Evolutionary conservation across 2,329 filamentous ascomycete species (phyloP).

Genomic region (Nigrograna mackinnonii): DNA sequence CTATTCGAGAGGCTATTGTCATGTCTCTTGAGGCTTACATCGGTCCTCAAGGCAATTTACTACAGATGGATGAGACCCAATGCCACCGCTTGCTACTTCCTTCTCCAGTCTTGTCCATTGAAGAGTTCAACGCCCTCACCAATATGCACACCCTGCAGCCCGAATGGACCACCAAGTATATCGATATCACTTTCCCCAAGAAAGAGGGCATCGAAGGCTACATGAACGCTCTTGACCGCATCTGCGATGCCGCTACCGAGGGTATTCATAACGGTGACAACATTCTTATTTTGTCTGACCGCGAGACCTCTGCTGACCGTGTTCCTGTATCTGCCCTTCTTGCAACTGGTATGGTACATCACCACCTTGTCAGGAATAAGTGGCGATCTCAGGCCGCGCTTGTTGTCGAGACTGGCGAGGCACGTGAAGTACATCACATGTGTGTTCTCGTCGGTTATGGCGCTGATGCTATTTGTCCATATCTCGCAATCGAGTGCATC

Average conservation of each 20-base stretch:
- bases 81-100: slow-evolving; percentile 84
- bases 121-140: slow-evolving; percentile 86
- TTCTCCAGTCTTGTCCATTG: slow-evolving; percentile 85
- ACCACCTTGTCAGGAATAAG: slow-evolving; percentile 93
- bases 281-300: slow-evolving; percentile 87
- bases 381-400: slow-evolving; percentile 89
- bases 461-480: slow-evolving; percentile 91
- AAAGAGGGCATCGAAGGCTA: slow-evolving; percentile 81
- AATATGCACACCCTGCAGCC: slow-evolving; percentile 74
- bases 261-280: slow-evolving; percentile 83
- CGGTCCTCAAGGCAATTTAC: slow-evolving; percentile 89
- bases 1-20: slow-evolving; percentile 94
- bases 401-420: slow-evolving; percentile 89
- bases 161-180: slow-evolving; percentile 84
- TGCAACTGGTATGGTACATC: slow-evolving; percentile 91
- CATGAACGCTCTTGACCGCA: slow-evolving; percentile 81
- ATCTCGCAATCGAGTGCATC: slow-evolving; percentile 94
- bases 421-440: slow-evolving; percentile 98
- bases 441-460: slow-evolving; percentile 96
- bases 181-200: slow-evolving; percentile 94
- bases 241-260: slow-evolving; percentile 82
- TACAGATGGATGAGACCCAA: slow-evolving; percentile 91
- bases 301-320: slow-evolving; percentile 79
- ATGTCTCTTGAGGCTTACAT: slow-evolving; percentile 98
- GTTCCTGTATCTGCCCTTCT: slow-evolving; percentile 85